These are phyloP conservation scores for Entomortierella parvispora DNA, from an alignment of 192 early-diverging fungal genomes.

Conservation along the genomic window DNA sequence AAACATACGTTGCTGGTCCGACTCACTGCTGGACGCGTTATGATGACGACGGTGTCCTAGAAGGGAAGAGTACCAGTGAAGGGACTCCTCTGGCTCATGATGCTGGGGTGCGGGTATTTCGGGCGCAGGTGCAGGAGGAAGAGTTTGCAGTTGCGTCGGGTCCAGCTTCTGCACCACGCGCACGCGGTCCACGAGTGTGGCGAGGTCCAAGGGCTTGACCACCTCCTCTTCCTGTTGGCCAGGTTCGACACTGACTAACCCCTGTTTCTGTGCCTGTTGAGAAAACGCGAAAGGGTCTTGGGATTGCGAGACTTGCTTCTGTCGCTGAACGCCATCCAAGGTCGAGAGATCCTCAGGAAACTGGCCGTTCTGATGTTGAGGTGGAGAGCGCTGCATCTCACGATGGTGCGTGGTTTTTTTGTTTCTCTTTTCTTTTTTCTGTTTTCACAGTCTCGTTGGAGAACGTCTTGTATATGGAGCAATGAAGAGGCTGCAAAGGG, in stretches of 20 bases:
- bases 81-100: background rate
- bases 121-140: background rate
- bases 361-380: too few species aligned
- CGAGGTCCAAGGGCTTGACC: constrained; percentile 8
- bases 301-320: too few species aligned
- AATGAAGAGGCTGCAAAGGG: too few species aligned
- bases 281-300: too few species aligned
- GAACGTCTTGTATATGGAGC: too few species aligned
- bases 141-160: background rate
- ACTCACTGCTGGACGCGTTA: constrained; percentile 9
- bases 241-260: constrained; percentile 13
- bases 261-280: too few species aligned
- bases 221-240: constrained; percentile 6
- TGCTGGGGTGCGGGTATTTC: background rate
- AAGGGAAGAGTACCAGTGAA: constrained; percentile 29
- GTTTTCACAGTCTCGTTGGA: background rate
- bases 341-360: too few species aligned
- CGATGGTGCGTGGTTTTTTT: too few species aligned
- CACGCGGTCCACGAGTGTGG: constrained; percentile 24
- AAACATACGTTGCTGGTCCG: background rate
- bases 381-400: too few species aligned
- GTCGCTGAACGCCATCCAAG: too few species aligned
- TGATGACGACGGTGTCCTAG: constrained; percentile 8
- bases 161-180: constrained; percentile 23
- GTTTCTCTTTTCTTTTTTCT: too few species aligned